Percentiles rank a stretch among this genome's conserved stretches.
phyloP scores from a whole-genome alignment of 2,329 filamentous ascomycete genomes.

The Colletotrichum tanaceti region DNA sequence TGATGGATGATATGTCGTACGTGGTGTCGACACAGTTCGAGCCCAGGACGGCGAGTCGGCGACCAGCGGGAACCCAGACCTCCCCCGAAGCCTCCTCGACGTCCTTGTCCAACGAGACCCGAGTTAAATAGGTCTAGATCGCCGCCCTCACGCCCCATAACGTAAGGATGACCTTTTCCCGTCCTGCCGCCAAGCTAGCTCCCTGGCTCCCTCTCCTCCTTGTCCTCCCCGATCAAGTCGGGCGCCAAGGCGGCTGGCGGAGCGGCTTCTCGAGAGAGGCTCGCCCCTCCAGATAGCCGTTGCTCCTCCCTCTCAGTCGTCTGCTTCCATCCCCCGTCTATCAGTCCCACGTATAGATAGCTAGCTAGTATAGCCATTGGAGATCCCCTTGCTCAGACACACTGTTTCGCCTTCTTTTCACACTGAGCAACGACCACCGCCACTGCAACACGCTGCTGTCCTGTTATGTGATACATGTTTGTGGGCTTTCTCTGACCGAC shows the following conservation, averaged over 20 bases:
- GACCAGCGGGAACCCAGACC: not conserved
- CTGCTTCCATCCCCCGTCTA: slow-evolving; percentile 25
- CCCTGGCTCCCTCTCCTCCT: slow-evolving; percentile 13
- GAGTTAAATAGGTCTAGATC: slow-evolving; percentile 15
- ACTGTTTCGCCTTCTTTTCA: slow-evolving; percentile 1
- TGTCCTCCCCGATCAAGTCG: slow-evolving; percentile 30
- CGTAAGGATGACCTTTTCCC: slow-evolving; percentile 22
- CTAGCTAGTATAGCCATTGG: no score
- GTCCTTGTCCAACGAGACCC: not conserved
- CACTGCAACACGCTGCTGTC: not conserved
- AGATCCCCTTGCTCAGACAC: not conserved
- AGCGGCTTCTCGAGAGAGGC: slow-evolving; percentile 34
- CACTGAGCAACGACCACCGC: slow-evolving; percentile 4
- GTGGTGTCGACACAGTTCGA: not conserved
- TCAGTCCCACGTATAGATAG: not conserved
- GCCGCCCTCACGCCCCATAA: slow-evolving; percentile 12
- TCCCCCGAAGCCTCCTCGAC: not conserved
- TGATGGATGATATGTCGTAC: not conserved
- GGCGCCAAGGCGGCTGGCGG: slow-evolving; percentile 40
- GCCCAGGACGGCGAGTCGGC: slow-evolving; percentile 1
- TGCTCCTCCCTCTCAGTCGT: no score
- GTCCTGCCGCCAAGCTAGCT: slow-evolving; percentile 21
- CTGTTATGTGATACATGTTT: slow-evolving; percentile 1
- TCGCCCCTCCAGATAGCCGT: slow-evolving; percentile 32
- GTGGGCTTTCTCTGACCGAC: not conserved